phyloP scores from a whole-genome alignment of 78 protist genomes.

The Dictyostelium citrinum region DNA sequence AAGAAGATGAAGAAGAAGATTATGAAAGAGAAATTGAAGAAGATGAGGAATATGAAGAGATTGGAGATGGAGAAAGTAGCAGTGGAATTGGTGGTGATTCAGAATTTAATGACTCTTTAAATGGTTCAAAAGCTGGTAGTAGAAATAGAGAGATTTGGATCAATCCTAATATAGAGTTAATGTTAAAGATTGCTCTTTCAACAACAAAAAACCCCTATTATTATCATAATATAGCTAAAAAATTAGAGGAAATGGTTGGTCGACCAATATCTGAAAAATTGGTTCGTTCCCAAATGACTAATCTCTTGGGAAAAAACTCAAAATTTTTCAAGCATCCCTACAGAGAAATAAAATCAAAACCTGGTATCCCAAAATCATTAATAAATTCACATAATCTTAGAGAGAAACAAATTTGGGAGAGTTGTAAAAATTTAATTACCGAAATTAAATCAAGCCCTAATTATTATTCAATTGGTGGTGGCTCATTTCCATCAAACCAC shows the following conservation, averaged over 20 bases:
- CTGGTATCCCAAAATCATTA: background rate
- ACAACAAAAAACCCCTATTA: background rate
- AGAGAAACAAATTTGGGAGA: constrained; percentile 5
- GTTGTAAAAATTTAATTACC: constrained; percentile 15
- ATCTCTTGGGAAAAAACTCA: background rate
- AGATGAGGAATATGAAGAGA: background rate
- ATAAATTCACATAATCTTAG: background rate
- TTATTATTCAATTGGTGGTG: constrained; percentile 7
- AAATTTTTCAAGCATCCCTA: constrained; percentile 5
- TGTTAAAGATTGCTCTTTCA: background rate
- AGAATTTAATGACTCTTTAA: background rate
- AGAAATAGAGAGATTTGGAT: constrained; percentile 11
- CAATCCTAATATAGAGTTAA: background rate
- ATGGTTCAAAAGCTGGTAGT: constrained; percentile 7
- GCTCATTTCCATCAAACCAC: background rate
- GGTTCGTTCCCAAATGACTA: constrained; percentile 13
- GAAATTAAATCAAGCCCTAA: constrained; percentile 6
- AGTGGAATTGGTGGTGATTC: background rate
- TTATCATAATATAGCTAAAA: background rate
- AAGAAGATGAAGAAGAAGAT: background rate
- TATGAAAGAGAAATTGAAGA: background rate
- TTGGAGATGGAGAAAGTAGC: background rate
- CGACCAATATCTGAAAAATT: background rate
- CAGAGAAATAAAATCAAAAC: constrained; percentile 9
- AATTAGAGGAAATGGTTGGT: background rate